phyloP scores from a whole-genome alignment of 2,329 filamentous ascomycete species.

The Sclerotinia borealis region DNA sequence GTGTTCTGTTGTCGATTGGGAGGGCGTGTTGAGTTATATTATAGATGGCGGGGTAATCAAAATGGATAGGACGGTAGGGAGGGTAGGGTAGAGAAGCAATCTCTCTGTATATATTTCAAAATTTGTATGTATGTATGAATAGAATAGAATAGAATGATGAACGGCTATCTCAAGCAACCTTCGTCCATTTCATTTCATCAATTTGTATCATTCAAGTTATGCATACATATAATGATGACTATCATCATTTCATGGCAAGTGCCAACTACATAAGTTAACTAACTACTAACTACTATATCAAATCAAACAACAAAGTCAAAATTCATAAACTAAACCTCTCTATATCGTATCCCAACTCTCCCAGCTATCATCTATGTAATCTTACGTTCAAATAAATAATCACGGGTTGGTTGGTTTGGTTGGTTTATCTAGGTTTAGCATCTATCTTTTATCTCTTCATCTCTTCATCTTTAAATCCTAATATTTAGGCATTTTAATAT shows the following conservation, averaged over 20 bases:
- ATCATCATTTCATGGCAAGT: not conserved
- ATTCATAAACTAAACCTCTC: too few relatives aligned
- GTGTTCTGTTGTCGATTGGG: not conserved
- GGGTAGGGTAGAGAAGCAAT: not conserved
- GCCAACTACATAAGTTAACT: not conserved
- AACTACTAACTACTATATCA: not conserved
- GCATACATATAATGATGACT: not conserved
- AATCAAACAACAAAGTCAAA: not conserved
- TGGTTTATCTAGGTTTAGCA: too few relatives aligned
- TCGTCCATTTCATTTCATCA: not conserved
- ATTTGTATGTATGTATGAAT: too few relatives aligned
- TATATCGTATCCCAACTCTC: too few relatives aligned
- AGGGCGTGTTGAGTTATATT: not conserved
- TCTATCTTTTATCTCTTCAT: too few relatives aligned
- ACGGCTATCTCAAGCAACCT: not conserved
- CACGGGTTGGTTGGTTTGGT: too few relatives aligned
- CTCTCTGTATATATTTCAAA: not conserved
- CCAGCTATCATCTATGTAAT: too few relatives aligned
- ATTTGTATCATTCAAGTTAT: too few relatives aligned
- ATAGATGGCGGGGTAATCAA: not conserved
- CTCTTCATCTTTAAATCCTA: too few relatives aligned
- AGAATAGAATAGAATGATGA: not conserved
- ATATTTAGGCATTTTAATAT: too few relatives aligned
- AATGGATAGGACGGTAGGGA: too few relatives aligned
- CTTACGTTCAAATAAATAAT: too few relatives aligned